Conservation (phyloP, 208 protist species). For the Vickermania spadyakhi region DNA sequence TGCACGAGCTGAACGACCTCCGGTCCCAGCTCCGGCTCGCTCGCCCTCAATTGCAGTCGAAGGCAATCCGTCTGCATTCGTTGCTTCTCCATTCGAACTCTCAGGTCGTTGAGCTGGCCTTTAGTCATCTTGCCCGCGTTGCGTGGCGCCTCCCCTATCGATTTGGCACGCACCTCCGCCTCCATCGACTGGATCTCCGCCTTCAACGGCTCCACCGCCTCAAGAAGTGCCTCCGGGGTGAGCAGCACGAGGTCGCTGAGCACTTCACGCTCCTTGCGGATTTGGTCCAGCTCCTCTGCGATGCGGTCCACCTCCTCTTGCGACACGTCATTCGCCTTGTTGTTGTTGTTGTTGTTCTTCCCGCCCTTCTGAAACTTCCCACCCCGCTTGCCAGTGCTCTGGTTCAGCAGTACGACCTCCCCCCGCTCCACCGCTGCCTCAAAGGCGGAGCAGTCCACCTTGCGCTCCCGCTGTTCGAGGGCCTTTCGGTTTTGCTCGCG, state of each 20-base stretch:
- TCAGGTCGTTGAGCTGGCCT: conserved; percentile 55
- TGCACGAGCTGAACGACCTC: conserved; percentile 45
- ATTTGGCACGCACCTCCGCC: conserved; percentile 17
- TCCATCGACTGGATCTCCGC: conserved; percentile 46
- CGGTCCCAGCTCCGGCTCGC: conserved; percentile 40
- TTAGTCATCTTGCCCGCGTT: conserved; percentile 19
- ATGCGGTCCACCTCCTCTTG: conserved; percentile 41
- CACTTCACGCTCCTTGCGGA: conserved; percentile 57
- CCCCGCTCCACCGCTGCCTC: conserved; percentile 43
- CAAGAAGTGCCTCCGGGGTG: conserved; percentile 38
- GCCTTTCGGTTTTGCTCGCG: conserved; percentile 47
- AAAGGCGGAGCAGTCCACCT: conserved; percentile 50
- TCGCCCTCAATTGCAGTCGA: conserved; percentile 68
- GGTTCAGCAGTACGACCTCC: conserved; percentile 56
- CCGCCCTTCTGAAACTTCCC: conserved; percentile 7
- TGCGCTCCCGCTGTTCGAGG: conserved; percentile 33
- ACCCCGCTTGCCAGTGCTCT: conserved; percentile 31
- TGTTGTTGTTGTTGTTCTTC: conserved; percentile 7
- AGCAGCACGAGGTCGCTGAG: conserved; percentile 40
- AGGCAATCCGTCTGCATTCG: conserved; percentile 60
- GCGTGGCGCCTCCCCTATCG: conserved; percentile 7
- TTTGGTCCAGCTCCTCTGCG: conserved; percentile 34
- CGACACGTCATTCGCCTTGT: conserved; percentile 14
- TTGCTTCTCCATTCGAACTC: conserved; percentile 76
- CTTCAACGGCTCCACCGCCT: conserved; percentile 61